phyloP scores from a whole-genome alignment of 75 land plant genomes.

The Gnetum montanum region DNA sequence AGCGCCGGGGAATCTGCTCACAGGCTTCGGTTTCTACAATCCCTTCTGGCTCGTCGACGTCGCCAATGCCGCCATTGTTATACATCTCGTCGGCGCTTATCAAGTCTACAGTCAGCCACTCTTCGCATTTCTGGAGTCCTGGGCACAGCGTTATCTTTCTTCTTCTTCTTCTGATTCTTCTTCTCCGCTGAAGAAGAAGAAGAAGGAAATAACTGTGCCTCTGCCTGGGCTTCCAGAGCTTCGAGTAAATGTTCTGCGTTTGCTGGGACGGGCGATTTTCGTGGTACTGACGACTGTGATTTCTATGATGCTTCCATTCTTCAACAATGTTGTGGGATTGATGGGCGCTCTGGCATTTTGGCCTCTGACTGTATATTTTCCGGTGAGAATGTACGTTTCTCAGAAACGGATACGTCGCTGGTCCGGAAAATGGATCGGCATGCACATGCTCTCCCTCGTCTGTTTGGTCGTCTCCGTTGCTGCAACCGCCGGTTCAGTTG shows the following conservation, averaged over 20 bases:
- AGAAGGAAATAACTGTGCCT: slow-evolving; percentile 14
- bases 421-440: background rate
- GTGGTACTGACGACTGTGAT: slow-evolving; percentile 55
- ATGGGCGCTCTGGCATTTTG: slow-evolving; percentile 19
- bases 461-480: background rate
- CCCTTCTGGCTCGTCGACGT: slow-evolving; percentile 75
- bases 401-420: slow-evolving; percentile 8
- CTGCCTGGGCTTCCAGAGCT: background rate
- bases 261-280: slow-evolving; percentile 45
- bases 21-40: slow-evolving; percentile 64
- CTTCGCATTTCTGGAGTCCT: slow-evolving; percentile 38
- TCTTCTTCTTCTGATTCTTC: slow-evolving; percentile 19
- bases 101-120: slow-evolving; percentile 44
- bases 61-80: slow-evolving; percentile 54
- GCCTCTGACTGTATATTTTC: slow-evolving; percentile 26
- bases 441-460: background rate
- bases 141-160: slow-evolving; percentile 18
- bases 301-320: slow-evolving; percentile 76
- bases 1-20: slow-evolving; percentile 64
- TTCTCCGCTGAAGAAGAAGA: no score
- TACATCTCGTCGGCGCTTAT: slow-evolving; percentile 73
- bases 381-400: slow-evolving; percentile 12
- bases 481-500: background rate
- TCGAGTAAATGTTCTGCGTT: slow-evolving; percentile 32
- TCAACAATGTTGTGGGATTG: slow-evolving; percentile 66